phyloP scores from a whole-genome alignment of 352 stramenopile genomes.

The Blastocystis hominis region DNA sequence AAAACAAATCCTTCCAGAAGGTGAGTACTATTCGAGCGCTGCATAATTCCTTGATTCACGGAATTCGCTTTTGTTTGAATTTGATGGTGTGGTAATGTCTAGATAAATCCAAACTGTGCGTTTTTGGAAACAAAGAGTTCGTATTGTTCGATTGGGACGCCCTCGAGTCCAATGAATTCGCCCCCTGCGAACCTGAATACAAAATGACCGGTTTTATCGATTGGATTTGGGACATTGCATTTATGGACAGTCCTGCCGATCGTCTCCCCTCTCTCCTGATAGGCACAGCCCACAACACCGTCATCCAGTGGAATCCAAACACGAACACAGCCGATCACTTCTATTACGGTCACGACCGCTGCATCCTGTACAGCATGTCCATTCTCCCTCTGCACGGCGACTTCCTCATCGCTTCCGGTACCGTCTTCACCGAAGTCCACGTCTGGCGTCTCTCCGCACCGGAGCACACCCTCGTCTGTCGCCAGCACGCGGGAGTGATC shows the following conservation, averaged over 20 bases:
- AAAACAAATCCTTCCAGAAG: background rate
- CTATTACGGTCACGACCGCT: constrained; percentile 38
- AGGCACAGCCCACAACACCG: constrained; percentile 54
- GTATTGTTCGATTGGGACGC: constrained; percentile 17
- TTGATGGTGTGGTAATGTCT: background rate
- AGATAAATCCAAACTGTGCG: constrained; percentile 6
- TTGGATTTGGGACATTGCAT: constrained; percentile 54
- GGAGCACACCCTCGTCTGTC: background rate
- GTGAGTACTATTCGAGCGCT: background rate
- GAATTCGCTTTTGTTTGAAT: constrained; percentile 33
- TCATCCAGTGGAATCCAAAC: background rate
- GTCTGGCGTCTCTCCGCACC: constrained; percentile 9
- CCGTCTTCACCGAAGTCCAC: constrained; percentile 51
- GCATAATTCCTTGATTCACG: background rate
- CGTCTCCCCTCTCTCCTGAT: background rate
- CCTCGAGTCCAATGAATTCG: background rate
- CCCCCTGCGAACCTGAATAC: background rate
- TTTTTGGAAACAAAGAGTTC: constrained; percentile 50
- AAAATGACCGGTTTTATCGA: background rate
- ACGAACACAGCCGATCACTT: background rate
- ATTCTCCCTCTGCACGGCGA: constrained; percentile 29
- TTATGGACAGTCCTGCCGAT: background rate
- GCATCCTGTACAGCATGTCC: constrained; percentile 51
- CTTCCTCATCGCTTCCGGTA: constrained; percentile 39
- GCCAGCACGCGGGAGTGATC: constrained; percentile 33